These are phyloP conservation scores for Chimonanthus praecox DNA, from an alignment of 164 flowering plant species.

Conservation along the genomic window DNA sequence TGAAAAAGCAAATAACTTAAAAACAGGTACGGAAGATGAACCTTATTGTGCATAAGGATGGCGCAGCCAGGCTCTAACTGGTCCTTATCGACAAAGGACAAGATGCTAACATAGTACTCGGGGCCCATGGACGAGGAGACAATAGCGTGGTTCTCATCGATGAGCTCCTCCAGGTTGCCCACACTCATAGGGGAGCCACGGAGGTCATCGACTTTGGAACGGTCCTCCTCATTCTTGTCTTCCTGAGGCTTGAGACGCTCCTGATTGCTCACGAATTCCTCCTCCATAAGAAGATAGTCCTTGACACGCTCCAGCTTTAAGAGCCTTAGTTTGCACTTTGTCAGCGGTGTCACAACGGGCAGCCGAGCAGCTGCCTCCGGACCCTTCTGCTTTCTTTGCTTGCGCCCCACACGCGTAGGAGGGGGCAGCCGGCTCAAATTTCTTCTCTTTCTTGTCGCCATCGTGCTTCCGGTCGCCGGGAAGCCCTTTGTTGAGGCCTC, in stretches of 20 bases:
- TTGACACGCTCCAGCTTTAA: conserved; percentile 33
- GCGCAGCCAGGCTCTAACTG: conserved; percentile 41
- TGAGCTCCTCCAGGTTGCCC: conserved; percentile 32
- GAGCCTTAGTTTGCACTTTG: conserved; percentile 35
- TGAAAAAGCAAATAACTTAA: not conserved
- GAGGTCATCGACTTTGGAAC: conserved; percentile 35
- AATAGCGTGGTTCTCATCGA: conserved; percentile 40
- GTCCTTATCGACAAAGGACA: conserved; percentile 39
- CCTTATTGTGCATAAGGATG: conserved; percentile 40
- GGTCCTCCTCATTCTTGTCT: conserved; percentile 36
- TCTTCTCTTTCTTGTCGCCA: conserved; percentile 35
- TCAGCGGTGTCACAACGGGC: conserved; percentile 29
- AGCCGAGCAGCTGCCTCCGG: conserved; percentile 37
- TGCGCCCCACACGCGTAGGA: conserved; percentile 37
- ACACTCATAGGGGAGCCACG: conserved; percentile 38
- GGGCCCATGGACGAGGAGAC: conserved; percentile 36
- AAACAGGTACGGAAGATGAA: not conserved
- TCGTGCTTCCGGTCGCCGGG: conserved; percentile 24
- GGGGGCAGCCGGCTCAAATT: conserved; percentile 40
- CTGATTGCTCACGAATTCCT: conserved; percentile 34
- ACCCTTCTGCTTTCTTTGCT: conserved; percentile 35
- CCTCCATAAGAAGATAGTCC: conserved; percentile 38
- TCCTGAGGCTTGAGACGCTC: conserved; percentile 39
- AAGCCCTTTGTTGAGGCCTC: conserved; percentile 22
- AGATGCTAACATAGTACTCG: conserved; percentile 33